Evolutionary conservation across 108 stramenopile species (phyloP), one percentile per base, ranked within the genome.

Genomic region (Pinguiococcus pyrenoidosus): DNA sequence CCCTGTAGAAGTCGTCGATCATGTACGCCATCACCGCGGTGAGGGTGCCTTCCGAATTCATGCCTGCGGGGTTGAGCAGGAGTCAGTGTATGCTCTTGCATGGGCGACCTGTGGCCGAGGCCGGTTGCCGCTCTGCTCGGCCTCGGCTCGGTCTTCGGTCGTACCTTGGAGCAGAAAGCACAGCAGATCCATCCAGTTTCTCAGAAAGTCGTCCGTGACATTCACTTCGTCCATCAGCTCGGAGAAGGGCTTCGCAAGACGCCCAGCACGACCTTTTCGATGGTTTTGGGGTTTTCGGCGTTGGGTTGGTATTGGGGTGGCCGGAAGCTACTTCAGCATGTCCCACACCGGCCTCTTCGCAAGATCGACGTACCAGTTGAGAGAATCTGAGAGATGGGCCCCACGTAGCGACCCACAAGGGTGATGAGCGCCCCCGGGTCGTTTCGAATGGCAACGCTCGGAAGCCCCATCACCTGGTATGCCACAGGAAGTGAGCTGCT

Each of bases 1-100:
- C 28, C 16, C 57, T 64, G 64, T 86, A 91, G 69, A 82, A 91
- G 47, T 91, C 89, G 18, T 81, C 83, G n/a, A 92, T 52, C 90
- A 92, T 92, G 70, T 86, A 89, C 12, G 89, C 85, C 87, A 92
- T 92, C 6, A 92, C 87, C 1, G 87, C 86, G 53, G 82, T 85
- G 60, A 86, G 71, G 17, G 90, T 87, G 9, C 79, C 85, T 39
- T 62, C 56, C 0, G 80, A 67, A 16, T 80, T 75, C 32, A 86
- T 54, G 18, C 84, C 61, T n/a, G n/a, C n/a, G n/a, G n/a, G n/a
- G 3, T 53, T 43, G 8, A 62, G 32, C 20, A 62, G 35, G 32
- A 62, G 32, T 6, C 10, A 10, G 6, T 32, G 32, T 10, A 32
- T 10, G 8, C 6, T 6, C 32, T 10, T 10, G 32, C 32, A 32